Evolutionary conservation across 495 filamentous ascomycete genomes (phyloP), one percentile per base, ranked within the genome.

Genomic region (Aspergillus coremiiformis): DNA sequence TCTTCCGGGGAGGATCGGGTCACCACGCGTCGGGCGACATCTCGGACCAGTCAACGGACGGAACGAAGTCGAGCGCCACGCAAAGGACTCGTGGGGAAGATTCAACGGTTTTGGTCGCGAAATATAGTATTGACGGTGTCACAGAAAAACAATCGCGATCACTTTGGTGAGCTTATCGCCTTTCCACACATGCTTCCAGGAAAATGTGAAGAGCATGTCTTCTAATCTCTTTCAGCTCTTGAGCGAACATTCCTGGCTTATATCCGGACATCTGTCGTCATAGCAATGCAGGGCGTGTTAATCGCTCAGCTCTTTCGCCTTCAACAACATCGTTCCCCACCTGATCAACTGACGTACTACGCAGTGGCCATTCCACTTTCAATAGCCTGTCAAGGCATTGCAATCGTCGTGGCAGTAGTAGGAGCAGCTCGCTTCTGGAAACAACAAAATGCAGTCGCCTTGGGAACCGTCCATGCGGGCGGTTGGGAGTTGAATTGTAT

Each of bases 231-330:
- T 15, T 21, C 20, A 26, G 89, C 87, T 24, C 75, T 89, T 22
- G 86, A 93, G 67, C 74, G 86, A 51, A 93, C 86, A 29, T 92
- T 86, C 63, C 81, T 92, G 39, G 82, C 76, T 44, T 91, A 90
- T 66, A 74, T 89, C 37, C 83, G 87, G 45, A 90, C 86, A 7
- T 86, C 85, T 0, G 65, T 86, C 21, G 71, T 80, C 6, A 69
- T 92, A 20, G 78, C 86, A 5, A 84, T 90, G 67, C 71, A 83
- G 46, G 80, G 83, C 39, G 79, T 84, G 5, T 58, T 83, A 21
- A 73, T 85, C 32, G 80, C 86, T 0, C 86, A 91, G 60, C 77
- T 90, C 5, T 86, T 84, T 59, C 74, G 81, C 47, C 75, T 91
- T 3, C 83, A 87, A 57, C 77, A 78, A 68, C 64, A 72, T 14